Conservation (phyloP, 148 eudicot species). For the Persicaria maculosa region DNA sequence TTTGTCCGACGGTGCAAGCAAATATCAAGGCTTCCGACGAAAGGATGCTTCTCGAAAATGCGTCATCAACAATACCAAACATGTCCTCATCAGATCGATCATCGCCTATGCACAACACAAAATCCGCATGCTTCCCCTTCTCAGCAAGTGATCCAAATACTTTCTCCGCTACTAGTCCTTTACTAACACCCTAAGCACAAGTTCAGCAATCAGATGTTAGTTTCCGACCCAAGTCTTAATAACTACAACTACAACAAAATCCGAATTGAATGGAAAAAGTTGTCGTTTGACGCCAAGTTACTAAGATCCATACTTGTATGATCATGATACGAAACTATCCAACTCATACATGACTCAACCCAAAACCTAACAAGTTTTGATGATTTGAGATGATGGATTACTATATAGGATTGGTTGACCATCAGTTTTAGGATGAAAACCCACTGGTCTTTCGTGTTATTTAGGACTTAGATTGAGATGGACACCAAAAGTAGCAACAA, state of each 20-base stretch:
- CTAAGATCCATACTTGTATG: neutral
- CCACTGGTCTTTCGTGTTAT: neutral
- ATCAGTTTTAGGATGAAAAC: too few species aligned
- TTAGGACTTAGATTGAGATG: neutral
- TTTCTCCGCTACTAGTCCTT: constrained; percentile 33
- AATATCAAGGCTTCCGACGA: constrained; percentile 10
- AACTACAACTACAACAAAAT: neutral
- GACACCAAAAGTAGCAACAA: neutral
- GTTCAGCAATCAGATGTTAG: neutral
- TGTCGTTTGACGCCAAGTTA: too few species aligned
- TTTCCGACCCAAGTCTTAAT: neutral
- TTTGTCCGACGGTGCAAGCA: constrained; percentile 19
- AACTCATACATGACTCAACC: too few species aligned
- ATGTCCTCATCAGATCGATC: constrained; percentile 21
- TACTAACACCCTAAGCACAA: constrained; percentile 25
- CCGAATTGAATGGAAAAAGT: too few species aligned
- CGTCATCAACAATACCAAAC: constrained; percentile 14
- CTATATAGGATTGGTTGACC: too few species aligned
- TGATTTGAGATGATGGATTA: too few species aligned
- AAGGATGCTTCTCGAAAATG: constrained; percentile 11
- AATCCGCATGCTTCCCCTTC: constrained; percentile 31
- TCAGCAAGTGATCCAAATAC: constrained; percentile 24
- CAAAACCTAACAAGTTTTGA: neutral
- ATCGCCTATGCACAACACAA: constrained; percentile 24
- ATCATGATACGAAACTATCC: too few species aligned